Evolutionary conservation across 805 yeast species (phyloP), one percentile per base, ranked within the genome.

Genomic region (Saccharomyces kudriavzevii): DNA sequence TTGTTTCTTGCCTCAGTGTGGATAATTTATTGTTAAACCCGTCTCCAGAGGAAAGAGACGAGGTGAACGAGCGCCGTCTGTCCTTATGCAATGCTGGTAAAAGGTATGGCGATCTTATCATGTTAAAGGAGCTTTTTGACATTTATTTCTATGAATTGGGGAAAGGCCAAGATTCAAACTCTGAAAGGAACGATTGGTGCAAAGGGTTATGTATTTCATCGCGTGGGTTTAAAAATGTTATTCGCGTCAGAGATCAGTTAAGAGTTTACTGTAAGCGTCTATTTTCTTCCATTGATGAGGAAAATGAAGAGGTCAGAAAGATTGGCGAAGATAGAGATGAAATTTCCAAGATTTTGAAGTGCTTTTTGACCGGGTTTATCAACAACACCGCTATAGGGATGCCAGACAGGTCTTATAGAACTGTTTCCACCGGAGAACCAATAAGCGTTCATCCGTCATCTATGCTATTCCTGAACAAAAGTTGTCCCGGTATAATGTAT

Each of bases 381-480:
- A 78, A 85, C 49, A 91, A 92, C 68, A 84, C 96, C 0, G 99
- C 99, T 0, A 81, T 94, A 20, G 96, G 97, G 10, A 81, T 88
- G 82, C 96, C 98, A 0, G 98, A 94, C 68, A 78, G 97, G 63
- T 86, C 96, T 3, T 94, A 85, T 72, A 77, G 95, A 65, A 90
- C 98, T 0, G 85, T 90, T 5, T 74, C 85, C 28, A 81, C 87
- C 1, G 96, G 96, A 26, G 97, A 89, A 68, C 74, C 88, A 30
- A 82, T 92, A 48, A 83, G 94, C 49, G 82, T 92, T 10, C 98
- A 92, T 65, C 98, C 98, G 0, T 87, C 96, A 0, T 89, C 96
- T 0, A 72, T 87, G 68, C 72, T 94, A 45, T 94, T 92, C 70
- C 57, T 65, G 43, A 96, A 97, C 5, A 79, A 80, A 58, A 79